Evolutionary conservation across 768 basidiomycete genomes (phyloP).

Genomic region (Agrocybe pediades): DNA sequence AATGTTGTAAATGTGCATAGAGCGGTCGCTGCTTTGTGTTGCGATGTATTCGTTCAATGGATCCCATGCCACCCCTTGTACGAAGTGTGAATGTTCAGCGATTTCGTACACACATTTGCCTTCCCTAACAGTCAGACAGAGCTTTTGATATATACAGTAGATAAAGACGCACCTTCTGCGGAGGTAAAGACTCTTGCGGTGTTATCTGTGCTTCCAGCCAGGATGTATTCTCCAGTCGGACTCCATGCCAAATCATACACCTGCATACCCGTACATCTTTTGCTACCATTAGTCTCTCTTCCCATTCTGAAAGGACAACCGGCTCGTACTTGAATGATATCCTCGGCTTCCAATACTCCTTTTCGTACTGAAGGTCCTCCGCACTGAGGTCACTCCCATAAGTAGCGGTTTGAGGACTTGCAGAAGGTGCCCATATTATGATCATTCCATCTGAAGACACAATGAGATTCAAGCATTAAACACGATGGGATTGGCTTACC

Average conservation of each 20-base stretch:
- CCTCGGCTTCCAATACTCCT: conserved; percentile 93
- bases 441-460: conserved; percentile 87
- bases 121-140: conserved; percentile 29
- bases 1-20: conserved; percentile 93
- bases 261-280: conserved; percentile 91
- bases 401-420: conserved; percentile 64
- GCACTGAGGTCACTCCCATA: conserved; percentile 83
- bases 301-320: not conserved
- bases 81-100: conserved; percentile 93
- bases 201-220: conserved; percentile 98
- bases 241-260: conserved; percentile 99
- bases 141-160: not conserved
- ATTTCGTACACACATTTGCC: conserved; percentile 89
- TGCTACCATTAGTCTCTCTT: not conserved
- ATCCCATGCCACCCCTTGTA: conserved; percentile 99
- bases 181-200: conserved; percentile 83
- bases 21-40: conserved; percentile 94
- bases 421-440: conserved; percentile 90
- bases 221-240: conserved; percentile 89
- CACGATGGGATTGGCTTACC: conserved; percentile 51
- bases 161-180: conserved; percentile 57
- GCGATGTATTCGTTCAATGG: conserved; percentile 97
- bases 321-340: conserved; percentile 72
- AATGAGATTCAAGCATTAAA: conserved; percentile 9
- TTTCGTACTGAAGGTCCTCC: conserved; percentile 86